phyloP scores from a whole-genome alignment of 2,329 filamentous ascomycete genomes.

The Fusarium oligoseptatum region DNA sequence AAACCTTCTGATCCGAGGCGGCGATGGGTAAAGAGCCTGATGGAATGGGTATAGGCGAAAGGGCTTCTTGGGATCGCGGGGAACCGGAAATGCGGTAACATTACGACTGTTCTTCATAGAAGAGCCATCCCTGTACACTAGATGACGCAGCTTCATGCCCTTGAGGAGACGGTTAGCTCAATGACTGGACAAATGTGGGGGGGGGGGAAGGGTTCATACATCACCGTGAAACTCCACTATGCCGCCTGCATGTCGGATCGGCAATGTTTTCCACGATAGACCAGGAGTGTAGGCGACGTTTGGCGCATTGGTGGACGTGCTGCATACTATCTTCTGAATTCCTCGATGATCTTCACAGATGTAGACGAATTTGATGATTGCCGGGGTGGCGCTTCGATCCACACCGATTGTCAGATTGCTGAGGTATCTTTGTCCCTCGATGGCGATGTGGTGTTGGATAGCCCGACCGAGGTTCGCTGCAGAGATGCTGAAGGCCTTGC shows the following conservation, averaged over 20 bases:
- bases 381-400: background rate
- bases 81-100: background rate
- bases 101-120: background rate
- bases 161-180: background rate
- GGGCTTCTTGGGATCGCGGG: background rate
- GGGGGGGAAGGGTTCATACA: background rate
- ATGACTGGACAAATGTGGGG: background rate
- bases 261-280: background rate
- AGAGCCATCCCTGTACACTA: background rate
- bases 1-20: background rate
- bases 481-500: background rate
- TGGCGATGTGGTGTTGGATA: background rate
- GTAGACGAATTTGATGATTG: background rate
- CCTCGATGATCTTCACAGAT: background rate
- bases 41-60: background rate
- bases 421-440: background rate
- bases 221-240: background rate
- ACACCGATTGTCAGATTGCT: background rate
- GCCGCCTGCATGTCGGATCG: background rate
- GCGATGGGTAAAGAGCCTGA: background rate
- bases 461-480: background rate
- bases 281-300: background rate
- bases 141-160: background rate
- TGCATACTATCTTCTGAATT: background rate
- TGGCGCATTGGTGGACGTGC: background rate